Base-by-base conservation (phyloP, 2,329 filamentous ascomycete species). In the Trichoderma brevicompactum region DNA sequence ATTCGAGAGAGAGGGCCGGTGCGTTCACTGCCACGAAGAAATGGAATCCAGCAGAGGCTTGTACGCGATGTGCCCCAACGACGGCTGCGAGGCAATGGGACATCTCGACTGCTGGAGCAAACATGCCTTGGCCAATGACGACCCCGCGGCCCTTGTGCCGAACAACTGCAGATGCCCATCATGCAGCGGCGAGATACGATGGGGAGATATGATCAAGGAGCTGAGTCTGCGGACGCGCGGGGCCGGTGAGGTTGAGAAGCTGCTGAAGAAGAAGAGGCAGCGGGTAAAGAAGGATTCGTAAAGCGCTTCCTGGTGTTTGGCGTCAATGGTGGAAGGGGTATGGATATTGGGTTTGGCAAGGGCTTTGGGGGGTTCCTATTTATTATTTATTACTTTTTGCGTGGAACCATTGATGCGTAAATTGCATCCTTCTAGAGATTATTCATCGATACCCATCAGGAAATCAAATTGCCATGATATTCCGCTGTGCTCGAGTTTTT, bases 171-270 rank as follows among this genome's bases (percentile, higher is more conserved):
- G 72, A 2, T 98, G 94, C 77, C 92, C 92, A 0, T 79, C 79
- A 19, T 98, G 94, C 73, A 77, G 82, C 1, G 80, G 81, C 0
- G 76, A 80, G 5, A 78, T 93, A 2, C 75, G 81, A 58, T 98
- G 94, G 94, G 81, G 83, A 0, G 85, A 90, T 54, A 86, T 97
- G 78, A 90, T 96, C 79, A 94, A 88, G 73, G 94, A 96, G 74
- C 77, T 96, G 70, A 95, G 85, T 58, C 78, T 97, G 55, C 84
- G 94, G 38, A 80, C 86, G 41, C 84, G 92, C 28, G 93, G 90
- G 0, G 77, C 83, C 63, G 89, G 90, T 65, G 89, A 93, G 69
- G 79, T 94, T 1, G 84, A 88, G 46, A 87, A 87, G 69, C 72
- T 97, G 32, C 81, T 92, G 70, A 91, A 87, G 74, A 80, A 78